Evolutionary conservation across 2,329 filamentous ascomycete genomes (phyloP).

Genomic region (Thelonectria discophora): DNA sequence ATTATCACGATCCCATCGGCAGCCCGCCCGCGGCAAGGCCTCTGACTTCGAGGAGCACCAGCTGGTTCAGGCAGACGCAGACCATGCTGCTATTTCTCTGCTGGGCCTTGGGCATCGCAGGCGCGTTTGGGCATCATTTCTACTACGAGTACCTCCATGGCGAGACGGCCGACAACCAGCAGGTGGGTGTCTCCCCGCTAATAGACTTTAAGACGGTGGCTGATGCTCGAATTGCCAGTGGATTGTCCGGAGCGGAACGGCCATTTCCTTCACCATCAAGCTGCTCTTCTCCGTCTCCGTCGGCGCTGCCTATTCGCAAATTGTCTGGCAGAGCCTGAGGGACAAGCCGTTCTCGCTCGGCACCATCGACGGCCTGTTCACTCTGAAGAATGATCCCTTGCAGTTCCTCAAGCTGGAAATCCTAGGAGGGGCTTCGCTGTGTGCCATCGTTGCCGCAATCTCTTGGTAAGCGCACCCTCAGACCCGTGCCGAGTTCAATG

Average conservation of each 20-base stretch:
- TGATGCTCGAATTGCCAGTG: neutral
- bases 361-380: conserved; percentile 5
- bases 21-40: neutral
- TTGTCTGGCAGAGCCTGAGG: conserved; percentile 1
- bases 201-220: neutral
- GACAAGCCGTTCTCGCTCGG: conserved; percentile 4
- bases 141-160: conserved; percentile 1
- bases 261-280: conserved; percentile 1
- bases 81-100: conserved; percentile 2
- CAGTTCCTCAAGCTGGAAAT: conserved; percentile 7
- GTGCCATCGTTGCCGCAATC: neutral
- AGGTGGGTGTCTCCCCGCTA: neutral
- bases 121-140: conserved; percentile 1
- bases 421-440: conserved; percentile 1
- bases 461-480: neutral
- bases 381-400: conserved; percentile 6
- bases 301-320: conserved; percentile 3
- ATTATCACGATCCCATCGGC: conserved; percentile 1
- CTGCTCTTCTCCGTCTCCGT: conserved; percentile 7
- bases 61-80: conserved; percentile 1
- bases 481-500: neutral
- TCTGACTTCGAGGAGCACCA: conserved; percentile 1
- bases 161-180: neutral
- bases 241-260: conserved; percentile 7
- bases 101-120: conserved; percentile 4